Base-by-base conservation (phyloP, 805 yeast genomes). In the Grigorovia yakushimaensis region DNA sequence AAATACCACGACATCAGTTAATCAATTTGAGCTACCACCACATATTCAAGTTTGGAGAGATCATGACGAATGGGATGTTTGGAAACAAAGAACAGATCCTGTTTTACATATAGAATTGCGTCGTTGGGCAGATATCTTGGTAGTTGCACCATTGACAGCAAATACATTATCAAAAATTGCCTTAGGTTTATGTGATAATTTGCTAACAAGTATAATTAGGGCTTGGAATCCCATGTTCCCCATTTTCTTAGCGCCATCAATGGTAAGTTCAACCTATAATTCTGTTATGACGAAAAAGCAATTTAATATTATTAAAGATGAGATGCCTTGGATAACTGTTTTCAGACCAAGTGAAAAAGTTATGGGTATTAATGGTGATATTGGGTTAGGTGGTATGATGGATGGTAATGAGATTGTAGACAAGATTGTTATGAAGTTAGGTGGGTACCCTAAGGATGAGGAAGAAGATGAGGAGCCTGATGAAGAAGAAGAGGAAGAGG, bases 331-430 rank as follows among this genome's bases (percentile, higher is more conserved):
- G 91, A 82, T 89, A 51, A 94, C 87, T 54, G 79, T 91, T 17
- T 73, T 91, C 59, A 83, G 82, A 62, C 98, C 98, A 0, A 87
- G 87, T 21, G 98, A 91, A 65, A 91, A 91, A 66, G 95, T 91
- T 5, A 80, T 84, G 58, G 88, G 95, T 48, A 77, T 87, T 41
- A 88, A 91, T 68, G 98, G 98, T 52, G 98, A 89, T 55, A 88
- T 91, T 49, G 98, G 97, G 10, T 83, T 91, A 88, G 98, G 98
- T 43, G 98, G 98, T 46, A 91, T 91, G 98, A 84, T 89, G 82
- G 97, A 91, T 57, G 87, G 93, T 81, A 84, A 87, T 64, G 97
- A 89, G 61, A 82, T 91, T 56, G 95, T 88, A 20, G 94, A 88
- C 60, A 79, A 80, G 59, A 73, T 87, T 45, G 93, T 84, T 13